Base-by-base conservation (phyloP, 148 eudicot species). In the Chenopodium suecicum region DNA sequence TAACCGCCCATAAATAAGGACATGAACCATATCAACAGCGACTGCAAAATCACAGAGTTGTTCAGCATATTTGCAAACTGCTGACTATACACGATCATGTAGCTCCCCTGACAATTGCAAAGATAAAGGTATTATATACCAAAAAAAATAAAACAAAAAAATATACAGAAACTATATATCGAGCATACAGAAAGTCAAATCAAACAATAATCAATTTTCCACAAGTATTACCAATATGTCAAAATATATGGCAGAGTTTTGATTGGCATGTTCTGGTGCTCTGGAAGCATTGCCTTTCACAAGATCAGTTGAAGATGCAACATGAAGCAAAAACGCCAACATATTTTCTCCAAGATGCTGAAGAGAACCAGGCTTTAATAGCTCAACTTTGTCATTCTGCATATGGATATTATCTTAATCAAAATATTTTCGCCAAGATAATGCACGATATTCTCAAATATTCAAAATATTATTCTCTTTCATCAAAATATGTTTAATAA, bases 331-430 rank as follows among this genome's bases (percentile, higher is more conserved):
- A 87, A 92, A 96, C 13, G 97, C 92, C 79, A 94, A 89, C 99
- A 96, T 91, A 86, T 96, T 96, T 83, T 94, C 99, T 86, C 99
- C 99, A 82, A 94, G 94, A 90, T 96, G 99, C 89, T 96, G 99
- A 77, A 94, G 98, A 52, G 99, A 96, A 83, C 99, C 99, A 50
- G 92, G 90, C 79, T 82, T 90, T 80, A 96, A 76, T 80, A 96
- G 98, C 88, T 91, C 87, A 83, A 94, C 47, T 77, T 92, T 94
- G 87, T 96, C 99, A 86, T 96, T 96, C 99, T 95, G 94, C 86
- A 85, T 11, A 20, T 14, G 34, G 77, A 64, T 22, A 58, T 69
- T 16, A 76, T 67, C 46, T 27, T 83, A n/a, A 80, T 74, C 47
- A 64, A 37, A 41, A 6, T 41, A 41, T 31, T 31, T 31, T 31